phyloP scores from a whole-genome alignment of 306 rosid genomes.

The Medicago lupulina region DNA sequence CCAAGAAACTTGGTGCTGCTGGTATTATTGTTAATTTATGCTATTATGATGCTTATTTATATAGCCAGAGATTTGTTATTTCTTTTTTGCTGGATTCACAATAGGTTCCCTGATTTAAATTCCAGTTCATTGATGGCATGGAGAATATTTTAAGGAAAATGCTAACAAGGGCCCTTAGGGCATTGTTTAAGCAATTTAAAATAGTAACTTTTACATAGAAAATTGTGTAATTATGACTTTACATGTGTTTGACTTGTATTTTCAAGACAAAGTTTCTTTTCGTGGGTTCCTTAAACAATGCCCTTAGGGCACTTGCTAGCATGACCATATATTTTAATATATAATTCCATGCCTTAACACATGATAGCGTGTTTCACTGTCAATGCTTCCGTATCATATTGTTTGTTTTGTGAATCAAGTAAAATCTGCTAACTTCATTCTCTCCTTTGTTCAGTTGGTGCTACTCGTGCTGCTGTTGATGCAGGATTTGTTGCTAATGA shows the following conservation, averaged over 20 bases:
- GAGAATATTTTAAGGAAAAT: background rate
- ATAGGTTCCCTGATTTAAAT: conserved; percentile 25
- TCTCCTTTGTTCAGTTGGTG: conserved; percentile 73
- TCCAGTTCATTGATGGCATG: conserved; percentile 17
- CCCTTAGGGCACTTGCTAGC: too few species aligned
- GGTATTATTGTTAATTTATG: conserved; percentile 57
- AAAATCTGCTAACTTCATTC: conserved; percentile 41
- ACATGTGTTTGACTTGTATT: too few species aligned
- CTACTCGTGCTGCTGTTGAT: conserved; percentile 98
- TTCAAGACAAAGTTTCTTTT: too few species aligned
- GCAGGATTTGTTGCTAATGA: conserved; percentile 95
- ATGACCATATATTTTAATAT: background rate
- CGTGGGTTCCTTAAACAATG: too few species aligned
- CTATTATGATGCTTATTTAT: conserved; percentile 31
- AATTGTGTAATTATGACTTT: too few species aligned
- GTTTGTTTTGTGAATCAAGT: conserved; percentile 32
- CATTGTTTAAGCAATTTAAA: too few species aligned
- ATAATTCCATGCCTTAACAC: conserved; percentile 6
- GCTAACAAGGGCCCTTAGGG: too few species aligned
- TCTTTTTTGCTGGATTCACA: conserved; percentile 4
- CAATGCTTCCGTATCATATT: conserved; percentile 9
- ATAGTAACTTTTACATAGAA: too few species aligned
- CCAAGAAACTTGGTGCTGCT: conserved; percentile 89
- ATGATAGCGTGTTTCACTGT: conserved; percentile 5
- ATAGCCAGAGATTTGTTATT: conserved; percentile 9